Conservation (phyloP, 2,329 filamentous ascomycete genomes). For the Orbilia ellipsospora region DNA sequence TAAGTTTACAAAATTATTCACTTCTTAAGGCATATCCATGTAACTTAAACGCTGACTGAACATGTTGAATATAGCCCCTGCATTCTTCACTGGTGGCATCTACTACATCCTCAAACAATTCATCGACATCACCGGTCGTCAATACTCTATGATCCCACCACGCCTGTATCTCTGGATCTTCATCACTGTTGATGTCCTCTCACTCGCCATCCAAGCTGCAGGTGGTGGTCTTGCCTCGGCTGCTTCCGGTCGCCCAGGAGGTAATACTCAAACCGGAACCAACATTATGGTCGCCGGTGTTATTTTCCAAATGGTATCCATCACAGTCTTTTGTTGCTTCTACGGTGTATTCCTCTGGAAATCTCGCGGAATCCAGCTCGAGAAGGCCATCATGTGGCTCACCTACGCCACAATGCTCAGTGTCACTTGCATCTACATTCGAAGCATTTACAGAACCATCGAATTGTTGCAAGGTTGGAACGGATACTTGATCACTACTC, state of each 20-base stretch:
- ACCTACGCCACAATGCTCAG: slow-evolving; percentile 63
- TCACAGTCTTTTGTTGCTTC: slow-evolving; percentile 67
- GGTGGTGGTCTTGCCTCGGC: slow-evolving; percentile 68
- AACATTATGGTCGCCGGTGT: slow-evolving; percentile 69
- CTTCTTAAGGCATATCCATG: neutral
- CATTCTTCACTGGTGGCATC: slow-evolving; percentile 68
- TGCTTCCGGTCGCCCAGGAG: slow-evolving; percentile 64
- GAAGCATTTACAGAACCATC: slow-evolving; percentile 67
- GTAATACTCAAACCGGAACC: slow-evolving; percentile 66
- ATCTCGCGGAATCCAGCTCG: slow-evolving; percentile 34
- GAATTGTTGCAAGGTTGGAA: slow-evolving; percentile 67
- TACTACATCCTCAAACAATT: slow-evolving; percentile 67
- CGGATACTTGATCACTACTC: slow-evolving; percentile 67
- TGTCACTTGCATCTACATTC: slow-evolving; percentile 65
- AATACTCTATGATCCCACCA: slow-evolving; percentile 64
- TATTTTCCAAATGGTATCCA: slow-evolving; percentile 69
- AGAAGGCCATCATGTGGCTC: slow-evolving; percentile 57
- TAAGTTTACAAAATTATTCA: slow-evolving; percentile 22
- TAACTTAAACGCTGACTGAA: slow-evolving; percentile 33
- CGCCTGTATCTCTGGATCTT: slow-evolving; percentile 66
- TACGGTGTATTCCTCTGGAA: slow-evolving; percentile 67
- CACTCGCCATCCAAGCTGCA: slow-evolving; percentile 69
- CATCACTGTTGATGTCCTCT: slow-evolving; percentile 68
- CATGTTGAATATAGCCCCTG: slow-evolving; percentile 60
- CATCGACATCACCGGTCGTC: slow-evolving; percentile 64